A percentile compares a stretch with the other conserved stretches of the same genome.
Conservation (phyloP, 805 yeast species). For the Metschnikowia corniflorae region DNA sequence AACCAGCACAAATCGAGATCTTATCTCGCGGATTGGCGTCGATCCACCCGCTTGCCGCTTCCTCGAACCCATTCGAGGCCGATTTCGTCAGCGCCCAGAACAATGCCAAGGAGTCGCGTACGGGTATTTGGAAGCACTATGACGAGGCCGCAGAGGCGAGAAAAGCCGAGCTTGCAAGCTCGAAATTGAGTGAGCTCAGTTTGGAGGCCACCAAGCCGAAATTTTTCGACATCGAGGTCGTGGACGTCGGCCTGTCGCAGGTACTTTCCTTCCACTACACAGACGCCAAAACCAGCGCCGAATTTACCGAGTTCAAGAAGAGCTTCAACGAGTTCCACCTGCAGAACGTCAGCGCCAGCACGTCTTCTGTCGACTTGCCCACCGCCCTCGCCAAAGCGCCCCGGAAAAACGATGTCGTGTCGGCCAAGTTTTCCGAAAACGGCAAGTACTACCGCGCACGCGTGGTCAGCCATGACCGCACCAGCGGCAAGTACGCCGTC, state of each 20-base stretch:
- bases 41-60: conserved; percentile 62
- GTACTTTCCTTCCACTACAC: conserved; percentile 44
- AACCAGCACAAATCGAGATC: conserved; percentile 56
- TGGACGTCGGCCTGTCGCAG: conserved; percentile 45
- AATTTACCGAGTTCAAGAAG: conserved; percentile 43
- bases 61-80: conserved; percentile 50
- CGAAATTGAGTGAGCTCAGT: conserved; percentile 19
- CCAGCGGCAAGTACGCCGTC: conserved; percentile 43
- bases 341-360: conserved; percentile 35
- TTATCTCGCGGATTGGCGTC: conserved; percentile 61
- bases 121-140: conserved; percentile 68
- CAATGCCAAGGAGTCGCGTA: conserved; percentile 48
- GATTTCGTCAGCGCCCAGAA: conserved; percentile 61
- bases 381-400: conserved; percentile 38
- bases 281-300: conserved; percentile 34
- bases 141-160: conserved; percentile 35
- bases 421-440: conserved; percentile 50
- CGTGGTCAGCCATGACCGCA: conserved; percentile 45
- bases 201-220: conserved; percentile 34
- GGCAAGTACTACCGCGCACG: conserved; percentile 58
- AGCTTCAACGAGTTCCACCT: conserved; percentile 44
- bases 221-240: conserved; percentile 51
- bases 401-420: conserved; percentile 56
- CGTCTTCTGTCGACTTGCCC: conserved; percentile 36
- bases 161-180: conserved; percentile 22